phyloP scores from a whole-genome alignment of 495 filamentous ascomycete species.

The Penicillium egyptiacum region DNA sequence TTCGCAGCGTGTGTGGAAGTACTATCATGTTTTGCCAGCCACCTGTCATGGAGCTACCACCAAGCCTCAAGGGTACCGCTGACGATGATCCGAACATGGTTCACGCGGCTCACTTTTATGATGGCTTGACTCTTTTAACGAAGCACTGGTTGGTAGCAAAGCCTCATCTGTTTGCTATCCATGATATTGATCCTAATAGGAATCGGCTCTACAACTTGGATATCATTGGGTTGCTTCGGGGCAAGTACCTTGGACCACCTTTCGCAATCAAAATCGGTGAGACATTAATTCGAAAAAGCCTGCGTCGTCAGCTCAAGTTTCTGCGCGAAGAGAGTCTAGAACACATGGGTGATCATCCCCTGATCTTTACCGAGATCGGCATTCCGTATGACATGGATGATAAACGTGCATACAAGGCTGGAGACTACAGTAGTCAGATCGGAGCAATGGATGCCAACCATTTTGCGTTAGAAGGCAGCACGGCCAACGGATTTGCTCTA shows the following conservation, averaged over 20 bases:
- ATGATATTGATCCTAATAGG: conserved; percentile 34
- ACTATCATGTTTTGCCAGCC: conserved; percentile 90
- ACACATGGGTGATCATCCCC: conserved; percentile 86
- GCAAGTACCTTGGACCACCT: conserved; percentile 79
- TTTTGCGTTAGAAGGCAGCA: conserved; percentile 82
- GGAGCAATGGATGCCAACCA: conserved; percentile 97
- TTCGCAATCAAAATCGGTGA: conserved; percentile 93
- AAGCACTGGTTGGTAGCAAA: conserved; percentile 77
- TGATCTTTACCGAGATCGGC: conserved; percentile 91
- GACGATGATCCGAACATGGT: conserved; percentile 90
- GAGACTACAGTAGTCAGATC: conserved; percentile 89
- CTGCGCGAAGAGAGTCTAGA: conserved; percentile 87
- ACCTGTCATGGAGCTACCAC: conserved; percentile 87
- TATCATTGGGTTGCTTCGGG: conserved; percentile 86
- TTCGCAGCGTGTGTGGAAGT: conserved; percentile 71
- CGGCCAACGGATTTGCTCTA: conserved; percentile 77
- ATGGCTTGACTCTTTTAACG: conserved; percentile 92
- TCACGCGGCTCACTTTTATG: conserved; percentile 93
- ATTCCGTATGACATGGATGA: conserved; percentile 99
- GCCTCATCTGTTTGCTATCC: not conserved
- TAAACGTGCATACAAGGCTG: conserved; percentile 89
- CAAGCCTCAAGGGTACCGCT: conserved; percentile 77
- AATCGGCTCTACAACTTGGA: conserved; percentile 96
- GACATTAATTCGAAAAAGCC: conserved; percentile 90
- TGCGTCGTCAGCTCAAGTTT: conserved; percentile 84